Conservation (phyloP, 345 rosid species). For the Conringia planisiliqua region DNA sequence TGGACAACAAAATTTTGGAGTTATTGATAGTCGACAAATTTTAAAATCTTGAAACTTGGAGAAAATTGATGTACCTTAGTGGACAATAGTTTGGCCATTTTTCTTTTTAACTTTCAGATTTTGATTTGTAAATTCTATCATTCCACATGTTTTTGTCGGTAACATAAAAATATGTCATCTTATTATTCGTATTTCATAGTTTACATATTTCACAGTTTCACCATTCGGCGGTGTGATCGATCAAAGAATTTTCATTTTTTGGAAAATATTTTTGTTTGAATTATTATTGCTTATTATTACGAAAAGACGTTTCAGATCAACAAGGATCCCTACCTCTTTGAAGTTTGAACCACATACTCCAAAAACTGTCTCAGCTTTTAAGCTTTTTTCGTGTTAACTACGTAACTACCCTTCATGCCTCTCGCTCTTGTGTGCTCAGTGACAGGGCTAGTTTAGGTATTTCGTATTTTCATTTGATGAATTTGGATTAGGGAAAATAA, state of each 20-base stretch:
- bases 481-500: neutral
- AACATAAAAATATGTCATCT: neutral
- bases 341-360: constrained; percentile 1
- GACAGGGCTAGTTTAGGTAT: constrained; percentile 10
- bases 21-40: constrained; percentile 8
- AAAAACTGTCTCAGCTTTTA: neutral
- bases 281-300: neutral
- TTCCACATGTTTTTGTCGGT: constrained; percentile 18
- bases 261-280: neutral
- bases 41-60: neutral
- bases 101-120: neutral
- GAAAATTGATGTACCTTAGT: neutral
- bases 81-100: neutral
- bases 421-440: neutral
- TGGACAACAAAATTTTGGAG: constrained; percentile 1
- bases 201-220: neutral
- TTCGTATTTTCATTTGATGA: neutral
- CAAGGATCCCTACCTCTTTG: constrained; percentile 10
- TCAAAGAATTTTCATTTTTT: neutral
- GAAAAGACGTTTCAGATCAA: constrained; percentile 21
- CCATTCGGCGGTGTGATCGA: neutral
- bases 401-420: constrained; percentile 6
- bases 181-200: neutral
- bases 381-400: neutral
- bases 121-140: neutral